A percentile compares a stretch with the other conserved stretches of the same genome.
Conservation (phyloP, 2,329 filamentous ascomycete species). For the Clarireedia paspali region DNA sequence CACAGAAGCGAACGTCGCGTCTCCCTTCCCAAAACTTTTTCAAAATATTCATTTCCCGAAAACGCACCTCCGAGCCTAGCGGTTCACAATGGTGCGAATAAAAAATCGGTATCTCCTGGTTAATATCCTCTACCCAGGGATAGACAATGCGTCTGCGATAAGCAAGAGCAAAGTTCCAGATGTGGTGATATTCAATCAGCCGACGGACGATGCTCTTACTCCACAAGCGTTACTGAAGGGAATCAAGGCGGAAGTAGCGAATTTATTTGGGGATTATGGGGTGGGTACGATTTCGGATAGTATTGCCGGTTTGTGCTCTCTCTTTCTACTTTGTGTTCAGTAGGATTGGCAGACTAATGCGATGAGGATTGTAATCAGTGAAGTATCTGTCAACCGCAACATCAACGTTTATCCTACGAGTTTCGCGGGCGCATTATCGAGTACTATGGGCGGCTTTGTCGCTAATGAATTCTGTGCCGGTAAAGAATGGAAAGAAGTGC, state of each 20-base stretch:
- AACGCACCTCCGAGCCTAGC: background rate
- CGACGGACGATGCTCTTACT: constrained; percentile 66
- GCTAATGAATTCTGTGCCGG: constrained; percentile 61
- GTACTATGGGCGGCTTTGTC: constrained; percentile 87
- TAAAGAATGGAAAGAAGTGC: constrained; percentile 54
- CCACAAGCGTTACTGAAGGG: constrained; percentile 57
- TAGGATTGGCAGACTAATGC: background rate
- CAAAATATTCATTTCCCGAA: background rate
- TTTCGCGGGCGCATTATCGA: constrained; percentile 73
- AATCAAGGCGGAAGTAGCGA: constrained; percentile 61
- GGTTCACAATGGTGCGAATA: constrained; percentile 71
- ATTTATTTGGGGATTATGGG: constrained; percentile 85
- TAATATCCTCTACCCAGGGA: constrained; percentile 78
- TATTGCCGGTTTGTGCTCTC: constrained; percentile 50
- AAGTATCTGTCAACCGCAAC: constrained; percentile 93
- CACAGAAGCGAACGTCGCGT: constrained; percentile 2
- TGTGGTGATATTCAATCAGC: constrained; percentile 68
- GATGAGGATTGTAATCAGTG: constrained; percentile 42
- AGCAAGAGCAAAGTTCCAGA: constrained; percentile 39
- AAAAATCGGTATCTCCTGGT: constrained; percentile 96
- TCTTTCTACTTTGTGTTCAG: background rate
- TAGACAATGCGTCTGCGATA: constrained; percentile 18
- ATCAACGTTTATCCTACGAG: constrained; percentile 84
- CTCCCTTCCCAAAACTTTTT: constrained; percentile 5
- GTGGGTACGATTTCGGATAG: constrained; percentile 63